These are phyloP conservation scores for Selenicereus undatus DNA, from an alignment of 148 eudicot species.

Conservation along the genomic window DNA sequence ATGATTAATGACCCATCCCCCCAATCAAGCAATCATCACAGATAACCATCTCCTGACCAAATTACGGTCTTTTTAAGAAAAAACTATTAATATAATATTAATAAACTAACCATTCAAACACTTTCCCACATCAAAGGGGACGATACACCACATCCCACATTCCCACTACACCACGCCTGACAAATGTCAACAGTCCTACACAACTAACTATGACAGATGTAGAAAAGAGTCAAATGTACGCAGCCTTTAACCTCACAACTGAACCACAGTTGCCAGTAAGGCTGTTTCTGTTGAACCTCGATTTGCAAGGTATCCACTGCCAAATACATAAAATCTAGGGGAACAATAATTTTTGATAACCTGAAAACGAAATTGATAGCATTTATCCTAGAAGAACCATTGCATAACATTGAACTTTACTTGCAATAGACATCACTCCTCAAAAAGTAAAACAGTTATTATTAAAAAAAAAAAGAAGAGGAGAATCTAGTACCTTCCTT, in stretches of 20 bases:
- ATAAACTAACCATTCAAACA: neutral
- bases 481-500: conserved; percentile 40
- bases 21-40: neutral
- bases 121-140: neutral
- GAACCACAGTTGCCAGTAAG: neutral
- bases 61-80: neutral
- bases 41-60: neutral
- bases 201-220: neutral
- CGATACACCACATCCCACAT: neutral
- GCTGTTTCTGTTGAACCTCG: neutral
- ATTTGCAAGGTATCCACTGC: neutral
- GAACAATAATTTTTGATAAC: neutral
- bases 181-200: neutral
- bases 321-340: neutral
- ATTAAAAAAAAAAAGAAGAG: neutral
- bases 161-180: neutral
- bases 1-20: neutral
- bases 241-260: neutral
- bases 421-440: neutral
- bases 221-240: neutral
- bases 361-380: neutral
- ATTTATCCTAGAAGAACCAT: neutral
- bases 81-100: neutral
- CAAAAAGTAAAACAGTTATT: neutral
- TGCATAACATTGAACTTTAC: neutral